Base-by-base conservation (phyloP, 306 rosid genomes). In the Canavalia ensiformis region DNA sequence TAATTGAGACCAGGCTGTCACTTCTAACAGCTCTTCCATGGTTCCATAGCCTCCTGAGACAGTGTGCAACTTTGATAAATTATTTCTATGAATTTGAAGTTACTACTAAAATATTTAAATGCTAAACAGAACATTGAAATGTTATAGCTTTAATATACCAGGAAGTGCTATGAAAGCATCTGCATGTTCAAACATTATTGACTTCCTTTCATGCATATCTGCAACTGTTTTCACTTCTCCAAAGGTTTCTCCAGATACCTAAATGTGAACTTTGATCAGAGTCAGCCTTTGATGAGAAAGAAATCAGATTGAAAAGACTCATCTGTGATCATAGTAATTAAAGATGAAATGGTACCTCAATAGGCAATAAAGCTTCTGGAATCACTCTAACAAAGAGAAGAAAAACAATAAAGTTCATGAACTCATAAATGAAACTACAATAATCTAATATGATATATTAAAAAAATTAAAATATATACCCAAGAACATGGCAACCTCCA, bases 111-210 rank as follows among this genome's bases (percentile, higher is more conserved):
- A 33, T 59, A n/a, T 59, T 31, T 10, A n/a, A 64, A 63, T 12
- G 2, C 0, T 12, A 6, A 37, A 35, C 29, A 37, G 46, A 39
- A 37, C 30, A 64, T 11, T 37, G 69, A n/a, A 64, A 64, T 2
- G 6, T n/a, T 7, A 39, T 13, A 39, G 29, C 49, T 64, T 37
- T 37, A 64, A 64, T n/a, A 39, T 64, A 64, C 70, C 70, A 37
- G 70, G 70, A 64, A 64, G 70, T 64, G 70, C 70, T 64, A 64
- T 64, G 49, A 64, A 64, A 37, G 70, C 70, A 64, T 64, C 70
- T 6, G 12, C 70, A 13, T 64, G 70, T 64, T 64, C 70, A 64
- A 2, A 64, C 70, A 64, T 39, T 7, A 13, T 64, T 64, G 69
- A 64, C 69, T 64, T 64, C 69, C 69, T 64, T 64, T 64, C 69